Evolutionary conservation across 1,139 yeast genomes (phyloP).

Genomic region (Kurtzmaniella quercitrusa): DNA sequence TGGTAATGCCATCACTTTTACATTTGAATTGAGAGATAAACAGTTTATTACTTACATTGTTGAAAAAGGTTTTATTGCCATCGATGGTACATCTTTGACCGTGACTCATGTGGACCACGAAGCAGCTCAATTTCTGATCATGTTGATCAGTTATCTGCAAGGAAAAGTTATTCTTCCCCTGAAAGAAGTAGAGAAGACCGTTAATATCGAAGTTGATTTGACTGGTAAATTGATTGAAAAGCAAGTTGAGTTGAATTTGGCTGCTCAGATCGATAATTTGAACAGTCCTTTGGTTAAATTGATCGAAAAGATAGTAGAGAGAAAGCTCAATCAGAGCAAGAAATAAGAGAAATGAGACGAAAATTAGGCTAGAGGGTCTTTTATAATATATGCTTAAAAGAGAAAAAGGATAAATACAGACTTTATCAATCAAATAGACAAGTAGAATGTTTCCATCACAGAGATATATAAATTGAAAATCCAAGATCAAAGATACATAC

Average conservation of each 20-base stretch:
- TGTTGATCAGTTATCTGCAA: slow-evolving; percentile 93
- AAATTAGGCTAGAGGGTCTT: too few relatives aligned
- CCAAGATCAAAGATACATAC: too few relatives aligned
- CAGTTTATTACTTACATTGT: slow-evolving; percentile 72
- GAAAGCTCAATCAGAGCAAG: slow-evolving; percentile 27
- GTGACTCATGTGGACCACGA: slow-evolving; percentile 69
- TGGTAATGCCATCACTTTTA: slow-evolving; percentile 74
- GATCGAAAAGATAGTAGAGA: slow-evolving; percentile 50
- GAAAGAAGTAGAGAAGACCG: slow-evolving; percentile 59
- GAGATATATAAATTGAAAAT: too few relatives aligned
- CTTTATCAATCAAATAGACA: too few relatives aligned
- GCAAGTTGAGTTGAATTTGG: slow-evolving; percentile 61
- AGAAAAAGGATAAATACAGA: not conserved
- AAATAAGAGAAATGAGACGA: not conserved
- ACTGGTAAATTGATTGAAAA: slow-evolving; percentile 89
- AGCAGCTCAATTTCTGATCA: slow-evolving; percentile 64
- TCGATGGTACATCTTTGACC: slow-evolving; percentile 94
- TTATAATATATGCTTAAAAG: not conserved
- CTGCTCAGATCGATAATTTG: slow-evolving; percentile 48
- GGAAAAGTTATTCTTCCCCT: slow-evolving; percentile 68
- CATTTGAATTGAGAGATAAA: slow-evolving; percentile 68
- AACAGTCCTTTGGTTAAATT: slow-evolving; percentile 37
- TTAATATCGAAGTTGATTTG: slow-evolving; percentile 90
- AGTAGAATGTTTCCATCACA: too few relatives aligned
- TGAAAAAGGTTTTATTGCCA: slow-evolving; percentile 86